Base-by-base conservation (phyloP, 1,139 yeast species). In the Zygoascus hellenicus region DNA sequence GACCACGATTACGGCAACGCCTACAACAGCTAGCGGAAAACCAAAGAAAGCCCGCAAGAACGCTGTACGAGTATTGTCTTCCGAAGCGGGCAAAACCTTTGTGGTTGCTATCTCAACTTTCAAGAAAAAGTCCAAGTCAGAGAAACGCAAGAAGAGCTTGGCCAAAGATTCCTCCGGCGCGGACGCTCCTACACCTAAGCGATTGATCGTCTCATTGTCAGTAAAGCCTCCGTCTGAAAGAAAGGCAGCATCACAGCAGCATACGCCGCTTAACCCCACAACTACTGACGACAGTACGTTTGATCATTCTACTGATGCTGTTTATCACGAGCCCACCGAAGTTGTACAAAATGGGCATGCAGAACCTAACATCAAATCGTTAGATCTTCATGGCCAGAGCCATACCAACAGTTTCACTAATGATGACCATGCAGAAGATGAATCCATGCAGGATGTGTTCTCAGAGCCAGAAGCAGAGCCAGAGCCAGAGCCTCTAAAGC, bases 41-140 rank as follows among this genome's bases (percentile, higher is more conserved):
- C 9, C 38, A 5, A 11, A 26, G 14, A n/a, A 26, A 7, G 38
- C 13, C 26, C 26, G 29, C 26, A 41, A 17, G 11, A 32, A 26
- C 11, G 2, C 37, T 5, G 43, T 41, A n/a, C 15, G 43, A 19
- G 38, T 41, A n/a, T 36, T 32, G 19, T 15, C 32, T 9, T n/a
- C 17, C 4, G 43, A 41, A 16, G 26, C 19, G 15, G 6, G 32
- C 9, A 41, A 41, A 31, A 31, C 38, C 9, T 33, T 41, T 26
- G 22, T 41, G 30, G 43, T 41, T 14, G 43, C 33, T 9, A 26
- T 41, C 6, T 37, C 43, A 11, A 16, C 9, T 22, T 22, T 7
- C 26, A 22, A 22, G 26, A 22, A 22, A 7, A 22, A 22, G 26
- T 5, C 7, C 26, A 22, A 22, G 26, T 22, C 26, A 5, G 26